Evolutionary conservation across 1,284 basidiomycete genomes (phyloP).

Genomic region (Fomitopsis palustris): DNA sequence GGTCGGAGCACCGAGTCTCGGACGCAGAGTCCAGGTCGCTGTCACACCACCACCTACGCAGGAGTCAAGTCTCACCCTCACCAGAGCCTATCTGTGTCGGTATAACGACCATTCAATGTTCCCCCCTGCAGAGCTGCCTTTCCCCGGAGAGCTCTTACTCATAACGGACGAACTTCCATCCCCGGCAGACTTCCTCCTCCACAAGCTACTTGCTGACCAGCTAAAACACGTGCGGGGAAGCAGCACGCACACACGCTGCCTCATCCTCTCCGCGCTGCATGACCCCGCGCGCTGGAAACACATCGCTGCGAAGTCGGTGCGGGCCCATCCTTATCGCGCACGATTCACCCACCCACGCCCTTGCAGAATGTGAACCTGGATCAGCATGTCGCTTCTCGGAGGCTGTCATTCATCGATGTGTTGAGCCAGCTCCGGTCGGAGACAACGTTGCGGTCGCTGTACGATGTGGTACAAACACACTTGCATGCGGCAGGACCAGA

Average conservation of each 20-base stretch:
- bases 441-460: conserved; percentile 29
- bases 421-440: neutral
- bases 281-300: conserved; percentile 56
- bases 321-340: conserved; percentile 16
- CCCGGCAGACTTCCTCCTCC: conserved; percentile 65
- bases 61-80: neutral
- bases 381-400: conserved; percentile 38
- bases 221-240: conserved; percentile 39
- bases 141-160: conserved; percentile 45
- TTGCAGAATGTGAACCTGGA: conserved; percentile 53
- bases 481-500: conserved; percentile 10
- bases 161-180: conserved; percentile 66
- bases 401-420: conserved; percentile 52
- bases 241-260: conserved; percentile 30
- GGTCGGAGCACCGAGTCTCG: neutral
- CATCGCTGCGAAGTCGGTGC: conserved; percentile 57
- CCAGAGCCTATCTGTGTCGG: neutral
- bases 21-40: neutral
- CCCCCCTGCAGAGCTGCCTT: conserved; percentile 42
- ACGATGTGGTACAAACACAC: conserved; percentile 29
- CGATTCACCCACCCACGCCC: neutral
- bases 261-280: conserved; percentile 58
- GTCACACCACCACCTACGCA: too few relatives aligned
- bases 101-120: conserved; percentile 28
- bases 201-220: conserved; percentile 44